Conservation (phyloP, 2,329 filamentous ascomycete genomes). For the Pestalotiopsis sp. region DNA sequence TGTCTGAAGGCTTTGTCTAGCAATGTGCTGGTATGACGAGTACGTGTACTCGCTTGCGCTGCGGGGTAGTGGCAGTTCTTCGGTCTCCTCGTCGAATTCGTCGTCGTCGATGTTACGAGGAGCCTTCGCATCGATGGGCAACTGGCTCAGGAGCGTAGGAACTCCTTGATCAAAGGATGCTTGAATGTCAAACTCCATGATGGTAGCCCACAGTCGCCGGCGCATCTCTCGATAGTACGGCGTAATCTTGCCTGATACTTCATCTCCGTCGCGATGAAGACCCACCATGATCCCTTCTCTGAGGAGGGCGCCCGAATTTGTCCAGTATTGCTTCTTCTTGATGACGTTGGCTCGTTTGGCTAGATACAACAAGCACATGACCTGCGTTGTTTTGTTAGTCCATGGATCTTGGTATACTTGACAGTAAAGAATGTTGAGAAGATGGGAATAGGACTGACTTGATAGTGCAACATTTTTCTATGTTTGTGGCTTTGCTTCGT, state of each 20-base stretch:
- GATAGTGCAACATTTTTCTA: constrained; percentile 62
- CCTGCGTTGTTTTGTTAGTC: constrained; percentile 21
- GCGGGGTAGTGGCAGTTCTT: constrained; percentile 53
- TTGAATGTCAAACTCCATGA: constrained; percentile 65
- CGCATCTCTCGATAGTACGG: constrained; percentile 66
- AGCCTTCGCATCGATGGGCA: constrained; percentile 48
- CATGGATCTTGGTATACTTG: not conserved
- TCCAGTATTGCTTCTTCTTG: constrained; percentile 69
- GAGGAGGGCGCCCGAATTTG: constrained; percentile 56
- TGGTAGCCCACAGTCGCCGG: constrained; percentile 61
- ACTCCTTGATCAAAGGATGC: constrained; percentile 63
- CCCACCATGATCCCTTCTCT: constrained; percentile 62
- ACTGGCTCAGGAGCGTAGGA: constrained; percentile 59
- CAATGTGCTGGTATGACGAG: constrained; percentile 61
- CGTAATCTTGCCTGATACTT: constrained; percentile 56
- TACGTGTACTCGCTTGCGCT: constrained; percentile 58
- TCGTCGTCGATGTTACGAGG: constrained; percentile 62
- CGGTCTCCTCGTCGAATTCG: constrained; percentile 57
- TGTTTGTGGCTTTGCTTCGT: constrained; percentile 63
- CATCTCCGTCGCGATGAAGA: constrained; percentile 61
- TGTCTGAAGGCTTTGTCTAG: constrained; percentile 57
- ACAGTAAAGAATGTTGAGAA: too few relatives aligned
- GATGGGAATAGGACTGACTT: constrained; percentile 28
- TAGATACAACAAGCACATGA: constrained; percentile 61
- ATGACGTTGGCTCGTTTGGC: constrained; percentile 65